phyloP scores from a whole-genome alignment of 2,329 filamentous ascomycete genomes.

The Karstenula rhodostoma region DNA sequence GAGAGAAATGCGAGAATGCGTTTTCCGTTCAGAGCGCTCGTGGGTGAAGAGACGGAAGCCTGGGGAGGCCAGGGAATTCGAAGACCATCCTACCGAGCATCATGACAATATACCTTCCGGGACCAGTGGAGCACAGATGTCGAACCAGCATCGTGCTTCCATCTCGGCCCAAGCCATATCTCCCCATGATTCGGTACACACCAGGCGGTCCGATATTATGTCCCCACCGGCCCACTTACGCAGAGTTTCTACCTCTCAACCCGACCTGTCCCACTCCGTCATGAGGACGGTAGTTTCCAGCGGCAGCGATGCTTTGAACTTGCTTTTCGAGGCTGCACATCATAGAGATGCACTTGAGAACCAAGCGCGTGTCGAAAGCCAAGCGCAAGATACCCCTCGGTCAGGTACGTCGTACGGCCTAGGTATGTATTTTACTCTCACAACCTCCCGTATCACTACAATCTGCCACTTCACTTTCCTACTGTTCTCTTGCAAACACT shows the following conservation, averaged over 20 bases:
- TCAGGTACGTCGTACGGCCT: conserved; percentile 34
- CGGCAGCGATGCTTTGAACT: conserved; percentile 62
- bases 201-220: conserved; percentile 38
- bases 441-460: background rate
- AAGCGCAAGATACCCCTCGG: conserved; percentile 48
- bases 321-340: conserved; percentile 61
- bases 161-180: conserved; percentile 34
- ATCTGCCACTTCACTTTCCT: background rate
- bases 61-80: conserved; percentile 36
- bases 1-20: conserved; percentile 60
- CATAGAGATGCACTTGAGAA: conserved; percentile 48
- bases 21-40: conserved; percentile 53
- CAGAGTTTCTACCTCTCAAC: conserved; percentile 44
- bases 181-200: conserved; percentile 37
- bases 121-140: conserved; percentile 14
- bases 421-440: conserved; percentile 2
- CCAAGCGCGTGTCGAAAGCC: conserved; percentile 44
- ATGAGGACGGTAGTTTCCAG: conserved; percentile 62
- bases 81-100: conserved; percentile 22
- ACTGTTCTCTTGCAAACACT: background rate
- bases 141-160: conserved; percentile 32
- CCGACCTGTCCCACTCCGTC: conserved; percentile 51
- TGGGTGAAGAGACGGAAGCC: conserved; percentile 50
- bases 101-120: conserved; percentile 3
- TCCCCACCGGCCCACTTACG: conserved; percentile 40